A percentile compares a stretch with the other conserved stretches of the same genome.
Evolutionary conservation across 73 alveolate genomes (phyloP).

Genomic region (Paraurostyla sp.): DNA sequence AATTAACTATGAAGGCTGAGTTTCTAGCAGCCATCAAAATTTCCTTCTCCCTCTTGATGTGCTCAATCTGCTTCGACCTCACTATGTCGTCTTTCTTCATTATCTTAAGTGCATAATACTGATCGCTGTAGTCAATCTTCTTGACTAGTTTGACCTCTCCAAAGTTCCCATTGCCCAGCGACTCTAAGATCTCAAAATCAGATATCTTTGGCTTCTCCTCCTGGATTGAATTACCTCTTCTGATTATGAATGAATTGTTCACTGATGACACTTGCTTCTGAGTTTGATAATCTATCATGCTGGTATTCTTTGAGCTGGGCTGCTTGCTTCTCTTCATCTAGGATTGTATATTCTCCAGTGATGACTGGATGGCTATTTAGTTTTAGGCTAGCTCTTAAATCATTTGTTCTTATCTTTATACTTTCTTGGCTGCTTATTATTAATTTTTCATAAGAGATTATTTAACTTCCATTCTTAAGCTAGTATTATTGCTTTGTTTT

Average conservation of each 20-base stretch:
- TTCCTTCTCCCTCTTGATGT: conserved; percentile 67
- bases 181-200: conserved; percentile 32
- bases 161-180: conserved; percentile 56
- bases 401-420: too few species aligned
- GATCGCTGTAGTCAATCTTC: neutral
- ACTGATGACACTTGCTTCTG: neutral
- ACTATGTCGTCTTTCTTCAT: conserved; percentile 68
- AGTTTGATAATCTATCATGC: neutral
- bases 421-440: too few species aligned
- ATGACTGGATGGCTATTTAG: too few species aligned
- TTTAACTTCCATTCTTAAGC: too few species aligned
- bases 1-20: conserved; percentile 40
- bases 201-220: neutral
- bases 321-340: too few species aligned
- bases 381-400: too few species aligned
- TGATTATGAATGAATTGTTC: neutral
- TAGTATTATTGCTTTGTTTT: too few species aligned
- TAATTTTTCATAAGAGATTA: too few species aligned
- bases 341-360: too few species aligned
- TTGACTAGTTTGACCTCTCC: conserved; percentile 56
- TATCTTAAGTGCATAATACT: conserved; percentile 58
- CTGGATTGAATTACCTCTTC: neutral
- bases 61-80: conserved; percentile 68
- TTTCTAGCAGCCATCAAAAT: neutral
- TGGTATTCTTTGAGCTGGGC: too few species aligned